These are phyloP conservation scores for Leishmania major DNA, from an alignment of 208 protist genomes.

Conservation along the genomic window DNA sequence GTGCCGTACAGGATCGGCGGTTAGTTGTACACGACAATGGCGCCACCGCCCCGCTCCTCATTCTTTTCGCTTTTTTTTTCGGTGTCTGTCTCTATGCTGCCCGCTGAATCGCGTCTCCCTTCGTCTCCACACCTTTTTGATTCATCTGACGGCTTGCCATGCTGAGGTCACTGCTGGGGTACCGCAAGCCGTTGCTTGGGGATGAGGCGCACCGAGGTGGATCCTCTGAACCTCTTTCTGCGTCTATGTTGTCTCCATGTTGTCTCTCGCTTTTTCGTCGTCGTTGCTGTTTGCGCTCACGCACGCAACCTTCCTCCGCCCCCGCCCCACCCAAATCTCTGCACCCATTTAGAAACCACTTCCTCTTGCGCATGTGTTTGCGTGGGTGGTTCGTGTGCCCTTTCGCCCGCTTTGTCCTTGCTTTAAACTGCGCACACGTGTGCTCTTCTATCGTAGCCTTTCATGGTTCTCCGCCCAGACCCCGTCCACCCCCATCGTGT, in stretches of 20 bases:
- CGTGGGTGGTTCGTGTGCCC: too few relatives aligned
- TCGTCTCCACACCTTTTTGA: background rate
- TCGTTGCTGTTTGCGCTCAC: background rate
- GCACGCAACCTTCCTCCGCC: background rate
- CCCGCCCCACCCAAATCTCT: background rate
- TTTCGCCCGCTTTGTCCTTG: background rate
- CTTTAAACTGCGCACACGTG: background rate
- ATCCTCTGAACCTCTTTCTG: too few relatives aligned
- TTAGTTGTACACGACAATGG: background rate
- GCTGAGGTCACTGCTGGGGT: too few relatives aligned
- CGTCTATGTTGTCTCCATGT: background rate
- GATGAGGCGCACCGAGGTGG: too few relatives aligned
- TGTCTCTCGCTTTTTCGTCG: background rate
- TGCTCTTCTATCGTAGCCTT: background rate
- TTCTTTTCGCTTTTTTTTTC: background rate
- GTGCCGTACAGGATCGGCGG: conserved; percentile 47
- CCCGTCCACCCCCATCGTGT: background rate
- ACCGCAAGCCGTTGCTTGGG: too few relatives aligned
- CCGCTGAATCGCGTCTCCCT: background rate
- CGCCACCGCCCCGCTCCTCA: background rate
- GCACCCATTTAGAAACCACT: background rate
- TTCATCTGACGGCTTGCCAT: background rate
- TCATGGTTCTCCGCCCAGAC: background rate
- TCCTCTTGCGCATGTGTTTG: background rate
- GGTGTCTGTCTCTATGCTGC: background rate